These are phyloP conservation scores for Saccharomycopsis sp. DNA, from an alignment of 805 yeast genomes.

Conservation along the genomic window DNA sequence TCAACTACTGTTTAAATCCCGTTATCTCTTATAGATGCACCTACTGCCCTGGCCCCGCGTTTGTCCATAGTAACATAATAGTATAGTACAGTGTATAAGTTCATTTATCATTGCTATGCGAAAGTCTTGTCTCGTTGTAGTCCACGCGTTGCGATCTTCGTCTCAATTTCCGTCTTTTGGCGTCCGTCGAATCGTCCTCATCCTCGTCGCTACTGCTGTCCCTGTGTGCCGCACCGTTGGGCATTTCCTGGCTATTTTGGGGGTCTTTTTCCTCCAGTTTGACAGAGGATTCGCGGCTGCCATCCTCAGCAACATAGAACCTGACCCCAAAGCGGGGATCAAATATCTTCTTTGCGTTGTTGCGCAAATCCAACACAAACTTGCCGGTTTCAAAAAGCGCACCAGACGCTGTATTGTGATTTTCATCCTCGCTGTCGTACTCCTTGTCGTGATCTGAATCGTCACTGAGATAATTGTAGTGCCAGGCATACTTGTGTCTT, in stretches of 20 bases:
- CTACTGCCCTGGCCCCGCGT: too few relatives aligned
- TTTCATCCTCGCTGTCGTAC: not conserved
- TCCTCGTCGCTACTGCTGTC: not conserved
- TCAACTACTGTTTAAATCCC: too few relatives aligned
- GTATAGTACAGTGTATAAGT: not conserved
- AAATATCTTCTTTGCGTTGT: constrained; percentile 11
- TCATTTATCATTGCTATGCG: not conserved
- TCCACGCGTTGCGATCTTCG: not conserved
- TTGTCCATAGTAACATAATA: too few relatives aligned
- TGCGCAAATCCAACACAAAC: constrained; percentile 8
- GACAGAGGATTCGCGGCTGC: not conserved
- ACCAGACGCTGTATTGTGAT: not conserved
- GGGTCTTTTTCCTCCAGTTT: not conserved
- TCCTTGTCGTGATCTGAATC: not conserved
- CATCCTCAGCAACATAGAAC: constrained; percentile 12
- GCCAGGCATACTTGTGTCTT: not conserved
- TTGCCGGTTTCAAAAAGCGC: not conserved
- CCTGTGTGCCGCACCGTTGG: too few relatives aligned
- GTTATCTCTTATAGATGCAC: too few relatives aligned
- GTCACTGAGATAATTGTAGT: constrained; percentile 2
- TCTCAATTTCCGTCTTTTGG: not conserved
- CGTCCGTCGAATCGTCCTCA: not conserved
- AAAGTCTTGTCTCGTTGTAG: not conserved
- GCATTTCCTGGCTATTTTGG: too few relatives aligned
- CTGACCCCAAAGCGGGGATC: constrained; percentile 17